phyloP scores from a whole-genome alignment of 441 rosid genomes.

The Arabidopsis lyrata region DNA sequence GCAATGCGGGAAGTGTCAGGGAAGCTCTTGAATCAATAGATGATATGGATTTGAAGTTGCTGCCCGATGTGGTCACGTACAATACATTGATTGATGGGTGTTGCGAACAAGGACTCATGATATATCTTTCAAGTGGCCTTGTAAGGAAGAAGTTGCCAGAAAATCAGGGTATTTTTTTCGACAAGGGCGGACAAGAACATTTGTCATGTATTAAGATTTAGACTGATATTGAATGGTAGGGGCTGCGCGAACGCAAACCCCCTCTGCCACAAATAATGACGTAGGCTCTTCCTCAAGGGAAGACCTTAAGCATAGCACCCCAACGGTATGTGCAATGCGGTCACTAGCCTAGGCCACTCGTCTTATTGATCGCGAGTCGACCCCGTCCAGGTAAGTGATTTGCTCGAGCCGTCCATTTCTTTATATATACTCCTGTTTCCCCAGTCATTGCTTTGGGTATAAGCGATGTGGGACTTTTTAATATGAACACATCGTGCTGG shows the following conservation, averaged over 20 bases:
- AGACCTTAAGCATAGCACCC: conserved; percentile 51
- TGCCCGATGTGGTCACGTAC: too few relatives aligned
- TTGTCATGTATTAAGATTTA: too few relatives aligned
- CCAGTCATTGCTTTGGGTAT: accelerated
- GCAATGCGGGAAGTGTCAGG: too few relatives aligned
- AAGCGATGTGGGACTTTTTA: conserved; percentile 22
- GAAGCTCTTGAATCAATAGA: too few relatives aligned
- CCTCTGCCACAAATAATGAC: conserved; percentile 78
- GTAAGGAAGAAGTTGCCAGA: too few relatives aligned
- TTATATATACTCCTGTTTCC: neutral
- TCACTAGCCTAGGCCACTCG: conserved; percentile 33
- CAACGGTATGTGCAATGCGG: conserved; percentile 40
- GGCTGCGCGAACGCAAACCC: conserved; percentile 89
- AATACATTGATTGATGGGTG: too few relatives aligned
- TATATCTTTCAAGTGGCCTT: too few relatives aligned
- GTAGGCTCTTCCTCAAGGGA: conserved; percentile 51
- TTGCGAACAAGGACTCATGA: too few relatives aligned
- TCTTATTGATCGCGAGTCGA: conserved; percentile 43
- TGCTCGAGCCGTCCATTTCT: neutral
- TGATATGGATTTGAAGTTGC: too few relatives aligned
- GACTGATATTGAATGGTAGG: conserved; percentile 35
- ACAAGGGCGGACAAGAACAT: too few relatives aligned
- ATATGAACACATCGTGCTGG: neutral
- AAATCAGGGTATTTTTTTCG: too few relatives aligned
- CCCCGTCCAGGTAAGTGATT: conserved; percentile 50